Base-by-base conservation (phyloP, 2,329 filamentous ascomycete species). In the Diplocarpon mali region DNA sequence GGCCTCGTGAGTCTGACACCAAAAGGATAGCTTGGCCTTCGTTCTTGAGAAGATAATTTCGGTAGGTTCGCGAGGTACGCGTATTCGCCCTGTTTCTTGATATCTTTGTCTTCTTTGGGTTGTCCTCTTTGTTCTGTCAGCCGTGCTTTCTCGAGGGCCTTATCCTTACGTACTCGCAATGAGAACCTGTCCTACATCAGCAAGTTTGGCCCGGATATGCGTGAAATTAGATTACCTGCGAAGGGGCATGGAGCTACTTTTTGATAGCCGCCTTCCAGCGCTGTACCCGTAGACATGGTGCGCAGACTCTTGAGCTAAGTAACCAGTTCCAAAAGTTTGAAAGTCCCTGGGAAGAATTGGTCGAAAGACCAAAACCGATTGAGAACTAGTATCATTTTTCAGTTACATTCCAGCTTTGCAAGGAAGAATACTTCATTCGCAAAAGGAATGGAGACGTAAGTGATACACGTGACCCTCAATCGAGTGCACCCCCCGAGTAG, bases 111-210 rank as follows among this genome's bases (percentile, higher is more conserved):
- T n/a, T 13, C 31, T n/a, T 29, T 35, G 31, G 40, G 40, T n/a
- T 36, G 20, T 29, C 40, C 40, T 36, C 40, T 42, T 3, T 24
- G 20, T 24, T 24, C n/a, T 32, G 30, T 32, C 30, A 32, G 30
- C 30, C 30, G 10, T 12, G 30, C 30, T 12, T 9, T 11, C 11
- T 6, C 13, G 13, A 29, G 14, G n/a, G 15, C 32, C 38, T 32
- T 37, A 48, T 24, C 7, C 20, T 24, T 24, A 32, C 30, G 30
- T 14, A 32, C 46, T 48, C 46, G 32, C 40, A 31, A 20, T 48
- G 42, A 40, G 40, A 10, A 1, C 46, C 46, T 47, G 11, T 3
- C 7, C 3, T 24, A 3, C 7, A 7, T 24, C 20, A 24, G 20
- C 4, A 24, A 24, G 20, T 24, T 24, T 24, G 20, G 20, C 20